A percentile compares a stretch with the other conserved stretches of the same genome.
Conservation (phyloP, 1,139 yeast genomes). For the Magnusiomyces fungicola region DNA sequence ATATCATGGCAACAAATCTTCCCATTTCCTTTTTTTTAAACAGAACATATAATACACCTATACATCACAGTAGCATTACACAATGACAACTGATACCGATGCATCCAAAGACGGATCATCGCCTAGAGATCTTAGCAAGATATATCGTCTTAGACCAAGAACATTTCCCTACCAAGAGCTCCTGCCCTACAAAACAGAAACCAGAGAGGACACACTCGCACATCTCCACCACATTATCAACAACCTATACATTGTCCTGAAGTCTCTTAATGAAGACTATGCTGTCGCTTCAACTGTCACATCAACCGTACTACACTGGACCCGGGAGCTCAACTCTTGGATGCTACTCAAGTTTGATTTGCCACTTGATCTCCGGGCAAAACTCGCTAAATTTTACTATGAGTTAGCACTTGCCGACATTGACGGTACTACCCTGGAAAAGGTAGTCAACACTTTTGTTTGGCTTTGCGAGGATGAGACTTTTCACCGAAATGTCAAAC, state of each 20-base stretch:
- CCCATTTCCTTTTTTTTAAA: too few relatives aligned
- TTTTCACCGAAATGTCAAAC: slow-evolving; percentile 21
- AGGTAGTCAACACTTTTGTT: slow-evolving; percentile 61
- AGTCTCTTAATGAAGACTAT: slow-evolving; percentile 72
- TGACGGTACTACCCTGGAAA: slow-evolving; percentile 54
- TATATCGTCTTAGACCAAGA: slow-evolving; percentile 30
- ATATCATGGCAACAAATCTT: too few relatives aligned
- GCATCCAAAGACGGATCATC: too few relatives aligned
- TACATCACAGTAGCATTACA: too few relatives aligned
- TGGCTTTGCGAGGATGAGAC: slow-evolving; percentile 36
- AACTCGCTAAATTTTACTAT: slow-evolving; percentile 64
- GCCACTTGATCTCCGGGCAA: slow-evolving; percentile 58
- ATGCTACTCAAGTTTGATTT: slow-evolving; percentile 72
- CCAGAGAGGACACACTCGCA: slow-evolving; percentile 59
- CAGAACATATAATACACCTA: too few relatives aligned
- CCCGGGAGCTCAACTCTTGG: slow-evolving; percentile 78
- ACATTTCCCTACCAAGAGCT: slow-evolving; percentile 52
- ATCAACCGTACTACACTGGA: slow-evolving; percentile 76
- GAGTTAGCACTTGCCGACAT: slow-evolving; percentile 70
- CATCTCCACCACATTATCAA: slow-evolving; percentile 74
- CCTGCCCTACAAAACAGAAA: slow-evolving; percentile 73
- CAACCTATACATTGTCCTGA: slow-evolving; percentile 71
- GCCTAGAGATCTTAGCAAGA: too few relatives aligned
- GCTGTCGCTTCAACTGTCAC: slow-evolving; percentile 66
- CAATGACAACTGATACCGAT: too few relatives aligned